phyloP scores from a whole-genome alignment of 305 asterid genomes.

The Ilex paraguariensis region DNA sequence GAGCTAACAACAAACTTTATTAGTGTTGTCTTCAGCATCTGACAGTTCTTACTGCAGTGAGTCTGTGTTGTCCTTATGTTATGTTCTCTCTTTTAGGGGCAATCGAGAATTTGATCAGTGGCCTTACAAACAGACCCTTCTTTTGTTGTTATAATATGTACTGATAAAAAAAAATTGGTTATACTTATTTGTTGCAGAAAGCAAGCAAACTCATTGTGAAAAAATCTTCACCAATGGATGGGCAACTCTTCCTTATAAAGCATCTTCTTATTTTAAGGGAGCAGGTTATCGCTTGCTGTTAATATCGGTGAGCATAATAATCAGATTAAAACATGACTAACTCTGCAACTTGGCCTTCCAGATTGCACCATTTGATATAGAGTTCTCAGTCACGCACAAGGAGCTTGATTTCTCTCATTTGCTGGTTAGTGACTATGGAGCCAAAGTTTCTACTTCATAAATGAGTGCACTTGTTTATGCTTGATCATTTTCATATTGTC shows the following conservation, averaged over 20 bases:
- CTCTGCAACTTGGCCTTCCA: constrained; percentile 32
- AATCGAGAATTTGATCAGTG: not conserved
- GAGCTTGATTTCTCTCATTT: constrained; percentile 99
- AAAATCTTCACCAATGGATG: constrained; percentile 86
- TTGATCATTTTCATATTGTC: too few species aligned
- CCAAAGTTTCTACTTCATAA: not conserved
- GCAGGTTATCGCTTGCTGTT: constrained; percentile 52
- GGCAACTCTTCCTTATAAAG: constrained; percentile 89
- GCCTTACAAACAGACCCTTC: not conserved
- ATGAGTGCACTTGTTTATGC: too few species aligned
- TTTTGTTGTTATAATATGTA: too few species aligned
- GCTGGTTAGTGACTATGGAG: constrained; percentile 54
- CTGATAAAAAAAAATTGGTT: not conserved
- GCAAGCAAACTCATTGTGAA: constrained; percentile 79
- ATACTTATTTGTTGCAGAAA: constrained; percentile 55
- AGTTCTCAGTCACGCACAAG: constrained; percentile 95
- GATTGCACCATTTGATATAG: constrained; percentile 99
- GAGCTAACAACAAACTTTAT: not conserved
- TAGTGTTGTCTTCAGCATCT: not conserved
- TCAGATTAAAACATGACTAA: constrained; percentile 20
- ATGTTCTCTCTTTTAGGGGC: too few species aligned
- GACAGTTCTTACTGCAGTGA: not conserved
- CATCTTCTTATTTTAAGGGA: constrained; percentile 95
- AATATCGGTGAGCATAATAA: constrained; percentile 8
- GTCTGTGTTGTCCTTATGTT: not conserved